phyloP scores from a whole-genome alignment of 75 land plant genomes.

The Selaginella moellendorffii region DNA sequence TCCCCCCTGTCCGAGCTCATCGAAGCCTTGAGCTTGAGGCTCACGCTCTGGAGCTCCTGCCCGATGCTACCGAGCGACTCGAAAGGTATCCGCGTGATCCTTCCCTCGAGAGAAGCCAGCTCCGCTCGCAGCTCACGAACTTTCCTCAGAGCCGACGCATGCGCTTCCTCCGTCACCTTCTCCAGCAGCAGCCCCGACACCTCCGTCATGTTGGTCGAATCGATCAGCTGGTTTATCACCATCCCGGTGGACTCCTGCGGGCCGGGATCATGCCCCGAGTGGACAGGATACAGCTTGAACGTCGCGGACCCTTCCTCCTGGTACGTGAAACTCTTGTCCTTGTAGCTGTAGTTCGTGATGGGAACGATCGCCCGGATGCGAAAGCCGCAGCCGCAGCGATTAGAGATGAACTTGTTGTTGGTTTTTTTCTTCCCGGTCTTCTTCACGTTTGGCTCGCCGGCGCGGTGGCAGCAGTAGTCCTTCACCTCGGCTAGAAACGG shows the following conservation, averaged over 20 bases:
- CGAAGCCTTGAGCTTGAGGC: conserved; percentile 34
- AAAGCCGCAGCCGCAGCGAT: conserved; percentile 77
- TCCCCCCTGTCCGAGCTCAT: conserved; percentile 12
- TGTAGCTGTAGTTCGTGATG: conserved; percentile 66
- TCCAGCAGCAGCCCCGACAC: conserved; percentile 23
- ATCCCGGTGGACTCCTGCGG: conserved; percentile 67
- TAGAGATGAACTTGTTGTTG: conserved; percentile 64
- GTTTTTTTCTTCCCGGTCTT: conserved; percentile 29
- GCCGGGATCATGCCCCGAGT: conserved; percentile 78
- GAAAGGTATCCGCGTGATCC: conserved; percentile 26
- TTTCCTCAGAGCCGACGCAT: conserved; percentile 36
- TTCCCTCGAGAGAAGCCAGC: conserved; percentile 38
- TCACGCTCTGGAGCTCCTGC: conserved; percentile 32
- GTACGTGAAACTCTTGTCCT: conserved; percentile 68
- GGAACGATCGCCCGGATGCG: conserved; percentile 77
- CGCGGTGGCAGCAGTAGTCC: conserved; percentile 87
- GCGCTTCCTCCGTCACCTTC: conserved; percentile 33
- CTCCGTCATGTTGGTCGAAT: conserved; percentile 26
- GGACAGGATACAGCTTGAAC: conserved; percentile 72
- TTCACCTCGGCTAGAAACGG: conserved; percentile 92
- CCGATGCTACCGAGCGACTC: conserved; percentile 31
- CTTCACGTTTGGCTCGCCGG: conserved; percentile 52
- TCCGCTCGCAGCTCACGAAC: conserved; percentile 47
- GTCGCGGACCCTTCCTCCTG: conserved; percentile 72
- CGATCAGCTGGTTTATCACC: conserved; percentile 52